Conservation (phyloP, 768 basidiomycete species). For the Termitomyces sp. region DNA sequence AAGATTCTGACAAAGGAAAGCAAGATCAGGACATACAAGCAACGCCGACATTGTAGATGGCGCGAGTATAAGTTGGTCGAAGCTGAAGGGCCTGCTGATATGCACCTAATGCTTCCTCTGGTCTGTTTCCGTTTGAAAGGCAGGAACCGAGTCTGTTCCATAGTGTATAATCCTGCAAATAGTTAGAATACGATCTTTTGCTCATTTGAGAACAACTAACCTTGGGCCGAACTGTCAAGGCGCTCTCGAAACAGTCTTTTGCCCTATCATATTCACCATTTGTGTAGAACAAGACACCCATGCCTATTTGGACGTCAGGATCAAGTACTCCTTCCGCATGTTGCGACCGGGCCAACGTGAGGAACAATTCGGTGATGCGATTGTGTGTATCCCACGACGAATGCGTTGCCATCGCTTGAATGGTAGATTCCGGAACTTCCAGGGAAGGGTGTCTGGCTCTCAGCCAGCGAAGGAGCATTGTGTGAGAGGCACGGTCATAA, state of each 20-base stretch:
- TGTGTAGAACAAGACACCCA: constrained; percentile 92
- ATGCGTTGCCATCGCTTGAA: constrained; percentile 49
- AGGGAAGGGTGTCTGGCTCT: constrained; percentile 58
- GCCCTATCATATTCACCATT: constrained; percentile 84
- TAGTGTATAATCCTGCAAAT: constrained; percentile 73
- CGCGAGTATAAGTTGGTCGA: constrained; percentile 93
- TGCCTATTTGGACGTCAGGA: constrained; percentile 88
- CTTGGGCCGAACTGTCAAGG: constrained; percentile 74
- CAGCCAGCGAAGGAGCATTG: constrained; percentile 86
- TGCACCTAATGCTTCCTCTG: constrained; percentile 89
- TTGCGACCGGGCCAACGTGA: constrained; percentile 80
- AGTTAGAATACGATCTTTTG: not conserved
- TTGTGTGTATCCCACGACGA: constrained; percentile 82
- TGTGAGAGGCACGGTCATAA: constrained; percentile 81
- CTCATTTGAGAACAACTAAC: constrained; percentile 19
- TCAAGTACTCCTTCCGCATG: constrained; percentile 70
- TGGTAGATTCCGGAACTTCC: constrained; percentile 52
- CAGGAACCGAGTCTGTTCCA: constrained; percentile 97
- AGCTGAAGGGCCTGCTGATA: constrained; percentile 89
- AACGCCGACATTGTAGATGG: constrained; percentile 97
- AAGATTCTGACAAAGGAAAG: constrained; percentile 4
- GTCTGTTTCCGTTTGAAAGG: constrained; percentile 89
- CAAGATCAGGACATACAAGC: constrained; percentile 64
- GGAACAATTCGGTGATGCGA: constrained; percentile 77
- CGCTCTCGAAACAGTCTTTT: constrained; percentile 92